phyloP scores from a whole-genome alignment of 2,329 filamentous ascomycete species.

The Plectosphaerella sp. region DNA sequence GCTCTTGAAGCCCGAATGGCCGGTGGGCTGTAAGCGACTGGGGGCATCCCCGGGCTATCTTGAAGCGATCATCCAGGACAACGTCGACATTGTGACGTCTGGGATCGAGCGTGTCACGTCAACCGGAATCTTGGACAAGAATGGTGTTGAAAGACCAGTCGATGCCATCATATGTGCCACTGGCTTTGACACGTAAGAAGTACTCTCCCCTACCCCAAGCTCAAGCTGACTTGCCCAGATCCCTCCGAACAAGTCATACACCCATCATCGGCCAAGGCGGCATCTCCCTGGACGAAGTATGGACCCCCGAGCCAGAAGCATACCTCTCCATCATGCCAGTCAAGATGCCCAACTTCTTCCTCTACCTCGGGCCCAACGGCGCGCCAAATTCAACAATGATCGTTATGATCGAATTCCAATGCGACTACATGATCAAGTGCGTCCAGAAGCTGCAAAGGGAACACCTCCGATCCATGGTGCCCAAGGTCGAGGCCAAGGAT shows the following conservation, averaged over 20 bases:
- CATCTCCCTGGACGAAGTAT: background rate
- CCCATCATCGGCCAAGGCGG: background rate
- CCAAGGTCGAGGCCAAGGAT: background rate
- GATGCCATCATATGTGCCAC: conserved; percentile 4
- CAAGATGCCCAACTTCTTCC: conserved; percentile 1
- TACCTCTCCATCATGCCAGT: background rate
- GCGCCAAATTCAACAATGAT: background rate
- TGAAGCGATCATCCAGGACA: background rate
- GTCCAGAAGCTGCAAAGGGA: background rate
- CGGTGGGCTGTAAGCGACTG: background rate
- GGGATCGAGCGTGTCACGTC: background rate
- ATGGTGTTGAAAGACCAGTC: background rate
- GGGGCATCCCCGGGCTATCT: background rate
- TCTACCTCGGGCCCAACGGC: background rate
- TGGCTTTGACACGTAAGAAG: background rate
- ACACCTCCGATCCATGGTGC: background rate
- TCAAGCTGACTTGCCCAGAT: background rate
- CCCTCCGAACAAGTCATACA: background rate
- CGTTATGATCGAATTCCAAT: background rate
- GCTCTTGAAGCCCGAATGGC: background rate
- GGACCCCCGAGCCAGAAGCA: background rate
- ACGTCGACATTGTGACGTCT: background rate
- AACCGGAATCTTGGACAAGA: background rate
- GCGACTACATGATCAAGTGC: background rate
- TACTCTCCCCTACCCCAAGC: too few species aligned